Percentiles rank a stretch among this genome's conserved stretches.
These are phyloP conservation scores for Mycena leptocephala DNA, from an alignment of 768 basidiomycete genomes.

Conservation along the genomic window DNA sequence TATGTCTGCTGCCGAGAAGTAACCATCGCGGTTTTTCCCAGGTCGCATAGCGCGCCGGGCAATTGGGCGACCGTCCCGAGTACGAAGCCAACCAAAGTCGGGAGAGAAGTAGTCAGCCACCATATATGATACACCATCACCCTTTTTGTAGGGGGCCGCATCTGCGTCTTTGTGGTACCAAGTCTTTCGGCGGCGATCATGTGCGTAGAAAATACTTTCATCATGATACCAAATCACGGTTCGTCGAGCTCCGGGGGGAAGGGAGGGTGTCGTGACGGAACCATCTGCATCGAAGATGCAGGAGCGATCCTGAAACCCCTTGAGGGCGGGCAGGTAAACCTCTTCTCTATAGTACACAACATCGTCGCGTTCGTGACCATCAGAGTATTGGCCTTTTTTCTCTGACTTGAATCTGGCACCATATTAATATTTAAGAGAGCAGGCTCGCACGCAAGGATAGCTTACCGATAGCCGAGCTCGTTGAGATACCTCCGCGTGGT, in stretches of 20 bases:
- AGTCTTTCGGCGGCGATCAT: neutral
- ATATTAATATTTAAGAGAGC: neutral
- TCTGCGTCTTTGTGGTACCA: neutral
- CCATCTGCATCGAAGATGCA: constrained; percentile 21
- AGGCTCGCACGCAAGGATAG: neutral
- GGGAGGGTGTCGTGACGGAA: neutral
- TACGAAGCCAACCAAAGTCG: neutral
- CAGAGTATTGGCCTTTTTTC: constrained; percentile 44
- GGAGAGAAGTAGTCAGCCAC: neutral
- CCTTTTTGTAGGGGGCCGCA: neutral
- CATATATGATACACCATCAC: neutral
- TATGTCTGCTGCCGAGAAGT: constrained; percentile 38
- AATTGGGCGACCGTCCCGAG: neutral
- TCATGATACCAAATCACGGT: constrained; percentile 20
- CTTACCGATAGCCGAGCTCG: constrained; percentile 40
- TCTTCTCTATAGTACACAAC: constrained; percentile 46
- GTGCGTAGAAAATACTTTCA: neutral
- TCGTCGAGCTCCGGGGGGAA: neutral
- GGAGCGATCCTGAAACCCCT: constrained; percentile 25
- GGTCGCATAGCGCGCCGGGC: constrained; percentile 38
- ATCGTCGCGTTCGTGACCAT: constrained; percentile 50
- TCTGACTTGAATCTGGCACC: constrained; percentile 10
- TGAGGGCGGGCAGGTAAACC: constrained; percentile 39
- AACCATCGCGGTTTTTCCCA: constrained; percentile 42
- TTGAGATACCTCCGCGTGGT: constrained; percentile 47